A percentile compares a stretch with the other conserved stretches of the same genome.
Conservation (phyloP, 805 yeast genomes). For the Candida wancherniae region DNA sequence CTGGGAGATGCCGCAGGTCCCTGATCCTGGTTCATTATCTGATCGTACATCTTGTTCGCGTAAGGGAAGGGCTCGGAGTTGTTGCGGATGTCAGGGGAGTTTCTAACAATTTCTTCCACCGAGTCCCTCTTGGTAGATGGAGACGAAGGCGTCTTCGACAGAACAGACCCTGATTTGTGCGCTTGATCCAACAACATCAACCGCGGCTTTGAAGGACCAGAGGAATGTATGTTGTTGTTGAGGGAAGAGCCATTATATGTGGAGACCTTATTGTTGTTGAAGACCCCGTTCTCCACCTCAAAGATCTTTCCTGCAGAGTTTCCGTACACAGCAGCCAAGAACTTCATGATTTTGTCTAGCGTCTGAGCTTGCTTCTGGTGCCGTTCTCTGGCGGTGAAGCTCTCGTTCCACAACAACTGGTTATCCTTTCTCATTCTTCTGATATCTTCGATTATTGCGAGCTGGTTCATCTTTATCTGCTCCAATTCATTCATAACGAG, state of each 20-base stretch:
- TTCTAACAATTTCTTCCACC: conserved; percentile 16
- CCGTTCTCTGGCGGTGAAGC: conserved; percentile 75
- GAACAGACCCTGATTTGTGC: conserved; percentile 11
- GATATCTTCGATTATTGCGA: conserved; percentile 78
- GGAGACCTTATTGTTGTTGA: conserved; percentile 21
- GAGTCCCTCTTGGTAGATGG: conserved; percentile 13
- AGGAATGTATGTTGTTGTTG: conserved; percentile 3
- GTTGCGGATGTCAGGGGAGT: conserved; percentile 7
- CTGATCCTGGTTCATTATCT: conserved; percentile 25
- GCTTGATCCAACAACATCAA: conserved; percentile 41
- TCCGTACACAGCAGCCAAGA: conserved; percentile 79
- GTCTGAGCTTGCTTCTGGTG: conserved; percentile 84
- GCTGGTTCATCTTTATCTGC: conserved; percentile 69
- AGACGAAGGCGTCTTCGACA: conserved; percentile 8
- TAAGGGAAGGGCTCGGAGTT: conserved; percentile 10
- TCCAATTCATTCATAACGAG: conserved; percentile 68
- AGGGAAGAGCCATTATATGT: conserved; percentile 12
- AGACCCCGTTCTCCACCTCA: conserved; percentile 26
- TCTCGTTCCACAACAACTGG: conserved; percentile 87
- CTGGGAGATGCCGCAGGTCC: conserved; percentile 26
- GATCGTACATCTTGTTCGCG: conserved; percentile 29
- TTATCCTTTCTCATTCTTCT: conserved; percentile 81
- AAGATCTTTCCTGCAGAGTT: conserved; percentile 47
- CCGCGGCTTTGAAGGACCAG: conserved; percentile 23
- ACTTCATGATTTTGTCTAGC: conserved; percentile 79